Percentiles rank a stretch among this genome's conserved stretches.
These are phyloP conservation scores for Suhomyces coccinellae DNA, from an alignment of 1,139 yeast species.

Conservation along the genomic window DNA sequence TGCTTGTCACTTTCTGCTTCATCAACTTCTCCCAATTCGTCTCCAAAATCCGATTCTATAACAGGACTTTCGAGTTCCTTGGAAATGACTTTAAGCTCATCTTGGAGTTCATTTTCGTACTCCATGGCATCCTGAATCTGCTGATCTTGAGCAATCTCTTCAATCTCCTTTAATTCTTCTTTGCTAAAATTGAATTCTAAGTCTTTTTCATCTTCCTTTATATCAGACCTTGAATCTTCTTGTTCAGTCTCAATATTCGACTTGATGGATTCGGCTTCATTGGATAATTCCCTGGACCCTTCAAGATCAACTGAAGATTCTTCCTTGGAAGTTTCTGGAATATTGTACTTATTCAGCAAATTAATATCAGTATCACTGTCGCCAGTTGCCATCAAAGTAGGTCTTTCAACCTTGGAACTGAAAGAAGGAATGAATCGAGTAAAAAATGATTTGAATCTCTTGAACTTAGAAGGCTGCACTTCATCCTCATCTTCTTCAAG, in stretches of 20 bases:
- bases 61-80: not conserved
- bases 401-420: not conserved
- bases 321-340: not conserved
- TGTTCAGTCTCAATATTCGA: not conserved
- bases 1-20: not conserved
- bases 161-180: not conserved
- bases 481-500: not conserved
- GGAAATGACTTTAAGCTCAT: not conserved
- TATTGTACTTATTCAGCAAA: not conserved
- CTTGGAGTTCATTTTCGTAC: not conserved
- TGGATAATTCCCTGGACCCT: no score
- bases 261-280: no score
- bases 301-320: not conserved
- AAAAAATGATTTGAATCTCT: conserved; percentile 4
- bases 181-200: not conserved
- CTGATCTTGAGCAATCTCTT: not conserved
- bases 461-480: conserved; percentile 1
- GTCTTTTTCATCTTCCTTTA: not conserved
- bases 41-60: not conserved
- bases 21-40: not conserved
- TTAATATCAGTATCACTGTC: not conserved
- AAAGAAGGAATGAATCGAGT: conserved; percentile 1
- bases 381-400: not conserved
- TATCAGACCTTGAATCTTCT: not conserved
- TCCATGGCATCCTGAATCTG: not conserved